These are phyloP conservation scores for Thuidium tamariscinum DNA, from an alignment of 225 moss, liverwort and hornwort genomes.

Conservation along the genomic window DNA sequence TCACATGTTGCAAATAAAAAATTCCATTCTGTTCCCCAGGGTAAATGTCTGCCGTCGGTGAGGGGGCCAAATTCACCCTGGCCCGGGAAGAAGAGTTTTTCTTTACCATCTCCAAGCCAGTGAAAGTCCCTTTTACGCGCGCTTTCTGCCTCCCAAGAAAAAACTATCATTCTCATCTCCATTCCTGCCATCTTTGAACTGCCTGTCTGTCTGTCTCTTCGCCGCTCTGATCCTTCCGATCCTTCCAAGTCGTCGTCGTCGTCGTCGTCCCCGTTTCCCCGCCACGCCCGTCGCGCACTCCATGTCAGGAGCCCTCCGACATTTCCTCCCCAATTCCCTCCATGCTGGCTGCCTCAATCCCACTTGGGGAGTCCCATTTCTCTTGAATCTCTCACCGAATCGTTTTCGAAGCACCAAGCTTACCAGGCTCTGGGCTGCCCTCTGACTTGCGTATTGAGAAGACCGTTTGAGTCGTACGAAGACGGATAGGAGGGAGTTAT, in stretches of 20 bases:
- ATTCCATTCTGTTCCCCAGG: no score
- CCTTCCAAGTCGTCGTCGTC: neutral
- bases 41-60: no score
- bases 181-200: neutral
- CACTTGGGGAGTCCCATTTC: neutral
- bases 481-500: neutral
- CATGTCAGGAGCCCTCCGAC: neutral
- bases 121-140: neutral
- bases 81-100: neutral
- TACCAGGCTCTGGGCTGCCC: neutral
- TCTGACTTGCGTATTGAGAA: neutral
- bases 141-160: neutral
- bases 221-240: neutral
- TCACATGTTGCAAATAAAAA: no score
- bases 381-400: neutral
- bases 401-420: neutral
- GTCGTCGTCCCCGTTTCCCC: neutral
- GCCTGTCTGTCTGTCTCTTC: neutral
- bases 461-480: slow-evolving; percentile 1
- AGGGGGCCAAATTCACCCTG: neutral
- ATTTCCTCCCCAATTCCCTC: neutral
- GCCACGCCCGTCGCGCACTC: neutral
- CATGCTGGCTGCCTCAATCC: neutral
- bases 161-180: neutral
- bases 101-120: neutral